Evolutionary conservation across 495 filamentous ascomycete genomes (phyloP).

Genomic region (Neurospora intermedia): DNA sequence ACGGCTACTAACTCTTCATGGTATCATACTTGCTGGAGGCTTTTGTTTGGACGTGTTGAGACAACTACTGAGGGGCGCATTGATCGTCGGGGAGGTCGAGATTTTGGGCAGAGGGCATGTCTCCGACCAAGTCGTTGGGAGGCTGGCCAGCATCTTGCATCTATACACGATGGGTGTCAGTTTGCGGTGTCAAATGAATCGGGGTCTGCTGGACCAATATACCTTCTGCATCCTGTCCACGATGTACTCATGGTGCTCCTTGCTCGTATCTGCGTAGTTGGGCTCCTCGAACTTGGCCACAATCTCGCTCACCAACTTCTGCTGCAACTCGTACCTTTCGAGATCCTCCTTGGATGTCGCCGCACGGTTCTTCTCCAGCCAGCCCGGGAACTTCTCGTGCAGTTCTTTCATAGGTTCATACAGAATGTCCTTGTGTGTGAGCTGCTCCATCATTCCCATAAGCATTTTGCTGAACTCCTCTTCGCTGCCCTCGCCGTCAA

Average conservation of each 20-base stretch:
- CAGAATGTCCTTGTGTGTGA: slow-evolving; percentile 95
- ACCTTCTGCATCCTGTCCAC: slow-evolving; percentile 97
- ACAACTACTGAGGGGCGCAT: slow-evolving; percentile 57
- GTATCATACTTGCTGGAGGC: neutral
- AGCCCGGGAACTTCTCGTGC: slow-evolving; percentile 77
- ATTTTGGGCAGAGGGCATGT: slow-evolving; percentile 71
- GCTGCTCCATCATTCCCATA: slow-evolving; percentile 94
- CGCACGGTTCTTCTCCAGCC: slow-evolving; percentile 68
- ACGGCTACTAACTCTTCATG: neutral
- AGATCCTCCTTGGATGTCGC: slow-evolving; percentile 58
- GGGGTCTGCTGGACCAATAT: slow-evolving; percentile 14
- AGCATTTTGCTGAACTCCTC: slow-evolving; percentile 89
- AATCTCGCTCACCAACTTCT: slow-evolving; percentile 73
- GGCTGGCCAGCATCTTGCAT: slow-evolving; percentile 95
- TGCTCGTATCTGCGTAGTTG: slow-evolving; percentile 69
- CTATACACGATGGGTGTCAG: slow-evolving; percentile 23
- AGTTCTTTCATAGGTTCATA: slow-evolving; percentile 99
- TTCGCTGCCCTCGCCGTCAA: slow-evolving; percentile 55
- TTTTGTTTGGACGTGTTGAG: neutral
- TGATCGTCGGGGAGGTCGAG: slow-evolving; percentile 58
- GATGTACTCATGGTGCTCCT: slow-evolving; percentile 78
- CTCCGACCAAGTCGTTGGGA: slow-evolving; percentile 79
- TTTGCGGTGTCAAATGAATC: neutral
- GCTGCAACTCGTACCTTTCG: slow-evolving; percentile 71
- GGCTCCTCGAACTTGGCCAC: slow-evolving; percentile 75